Conservation (phyloP, 2,329 filamentous ascomycete species). For the Sarocladium brachiariae region DNA sequence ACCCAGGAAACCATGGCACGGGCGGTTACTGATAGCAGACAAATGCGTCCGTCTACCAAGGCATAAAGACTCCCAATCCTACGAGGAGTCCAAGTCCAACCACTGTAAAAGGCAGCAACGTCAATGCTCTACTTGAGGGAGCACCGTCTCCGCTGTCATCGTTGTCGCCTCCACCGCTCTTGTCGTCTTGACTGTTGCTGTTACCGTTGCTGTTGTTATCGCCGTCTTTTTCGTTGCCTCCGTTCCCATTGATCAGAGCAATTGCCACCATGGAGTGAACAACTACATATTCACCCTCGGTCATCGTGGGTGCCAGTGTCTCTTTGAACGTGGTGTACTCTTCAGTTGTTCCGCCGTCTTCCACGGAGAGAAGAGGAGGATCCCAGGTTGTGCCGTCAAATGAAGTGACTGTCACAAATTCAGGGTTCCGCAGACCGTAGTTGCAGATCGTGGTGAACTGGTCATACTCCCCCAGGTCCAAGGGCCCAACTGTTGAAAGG, state of each 20-base stretch:
- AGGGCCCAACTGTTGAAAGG: not conserved
- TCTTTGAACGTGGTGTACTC: not conserved
- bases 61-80: conserved; percentile 1
- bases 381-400: not conserved
- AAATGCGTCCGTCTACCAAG: not conserved
- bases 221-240: not conserved
- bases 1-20: too few relatives aligned
- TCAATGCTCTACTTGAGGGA: not conserved
- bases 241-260: not conserved
- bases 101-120: not conserved
- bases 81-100: not conserved
- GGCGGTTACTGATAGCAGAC: too few relatives aligned
- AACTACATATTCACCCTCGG: not conserved
- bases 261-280: not conserved
- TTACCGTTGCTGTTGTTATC: not conserved
- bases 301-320: not conserved
- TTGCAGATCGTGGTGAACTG: conserved; percentile 6
- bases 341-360: not conserved
- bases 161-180: not conserved
- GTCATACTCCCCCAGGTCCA: not conserved
- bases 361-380: not conserved
- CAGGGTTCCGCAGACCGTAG: not conserved
- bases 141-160: not conserved
- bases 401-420: not conserved
- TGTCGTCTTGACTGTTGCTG: not conserved